phyloP scores from a whole-genome alignment of 2,329 filamentous ascomycete species.

The Scedosporium dehoogii region DNA sequence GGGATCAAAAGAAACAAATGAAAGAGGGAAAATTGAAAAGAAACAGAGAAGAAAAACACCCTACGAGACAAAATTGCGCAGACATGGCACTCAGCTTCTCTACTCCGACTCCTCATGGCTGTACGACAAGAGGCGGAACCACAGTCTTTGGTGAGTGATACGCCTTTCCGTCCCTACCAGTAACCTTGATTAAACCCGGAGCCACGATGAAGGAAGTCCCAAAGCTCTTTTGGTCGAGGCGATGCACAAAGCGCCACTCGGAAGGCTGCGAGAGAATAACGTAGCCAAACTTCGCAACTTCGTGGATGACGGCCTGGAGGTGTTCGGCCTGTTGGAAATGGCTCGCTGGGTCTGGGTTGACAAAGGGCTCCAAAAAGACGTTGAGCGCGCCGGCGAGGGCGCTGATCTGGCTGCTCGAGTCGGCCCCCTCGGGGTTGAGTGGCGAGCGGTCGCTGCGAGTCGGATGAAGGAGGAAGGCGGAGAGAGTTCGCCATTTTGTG shows the following conservation, averaged over 20 bases:
- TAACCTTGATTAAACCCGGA: constrained; percentile 20
- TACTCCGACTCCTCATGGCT: background rate
- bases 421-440: constrained; percentile 19
- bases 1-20: too few species aligned
- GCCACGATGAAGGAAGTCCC: constrained; percentile 15
- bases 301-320: constrained; percentile 27
- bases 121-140: constrained; percentile 12
- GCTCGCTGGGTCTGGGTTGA: constrained; percentile 15
- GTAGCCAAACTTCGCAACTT: constrained; percentile 31
- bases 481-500: constrained; percentile 30
- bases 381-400: constrained; percentile 23
- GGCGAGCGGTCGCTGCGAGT: constrained; percentile 24
- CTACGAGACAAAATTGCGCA: too few species aligned
- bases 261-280: constrained; percentile 30
- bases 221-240: background rate
- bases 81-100: background rate
- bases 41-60: too few species aligned
- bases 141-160: constrained; percentile 14
- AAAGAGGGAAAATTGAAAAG: too few species aligned
- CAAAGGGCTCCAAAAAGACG: constrained; percentile 23
- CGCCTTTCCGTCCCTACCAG: constrained; percentile 15
- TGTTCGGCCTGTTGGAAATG: constrained; percentile 25
- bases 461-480: constrained; percentile 31
- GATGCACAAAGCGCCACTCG: constrained; percentile 25
- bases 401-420: constrained; percentile 20